A percentile compares a stretch with the other conserved stretches of the same genome.
phyloP scores from a whole-genome alignment of 1,284 basidiomycete genomes.

The Ustilago vetiveriae region DNA sequence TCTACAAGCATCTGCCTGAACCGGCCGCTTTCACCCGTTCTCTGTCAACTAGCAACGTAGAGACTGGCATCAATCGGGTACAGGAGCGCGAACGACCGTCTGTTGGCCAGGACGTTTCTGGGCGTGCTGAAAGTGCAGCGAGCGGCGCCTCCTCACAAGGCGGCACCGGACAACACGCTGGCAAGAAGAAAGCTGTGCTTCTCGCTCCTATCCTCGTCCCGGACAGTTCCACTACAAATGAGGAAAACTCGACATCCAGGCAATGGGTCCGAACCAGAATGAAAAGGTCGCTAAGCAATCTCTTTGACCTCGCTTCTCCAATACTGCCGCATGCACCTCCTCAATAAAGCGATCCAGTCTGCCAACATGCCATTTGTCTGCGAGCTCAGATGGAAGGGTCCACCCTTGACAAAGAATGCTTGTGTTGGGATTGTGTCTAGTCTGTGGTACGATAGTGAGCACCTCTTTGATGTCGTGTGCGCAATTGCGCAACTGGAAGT shows the following conservation, averaged over 20 bases:
- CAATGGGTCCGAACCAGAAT: not conserved
- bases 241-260: not conserved
- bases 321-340: not conserved
- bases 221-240: not conserved
- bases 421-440: not conserved
- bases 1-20: too few species aligned
- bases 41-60: too few species aligned
- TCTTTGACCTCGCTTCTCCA: constrained; percentile 17
- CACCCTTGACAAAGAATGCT: too few species aligned
- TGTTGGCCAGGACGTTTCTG: too few species aligned
- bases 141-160: not conserved
- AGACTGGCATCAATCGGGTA: too few species aligned
- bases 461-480: constrained; percentile 7
- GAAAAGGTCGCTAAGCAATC: constrained; percentile 23
- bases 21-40: too few species aligned
- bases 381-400: too few species aligned
- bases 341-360: not conserved
- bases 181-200: not conserved
- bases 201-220: constrained; percentile 5
- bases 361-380: not conserved
- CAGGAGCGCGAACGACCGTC: too few species aligned
- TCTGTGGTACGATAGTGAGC: too few species aligned
- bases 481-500: constrained; percentile 15
- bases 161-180: too few species aligned
- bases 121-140: too few species aligned